A percentile compares a stretch with the other conserved stretches of the same genome.
Evolutionary conservation across 73 alveolate species (phyloP).

Genomic region (Blepharisma stoltei): DNA sequence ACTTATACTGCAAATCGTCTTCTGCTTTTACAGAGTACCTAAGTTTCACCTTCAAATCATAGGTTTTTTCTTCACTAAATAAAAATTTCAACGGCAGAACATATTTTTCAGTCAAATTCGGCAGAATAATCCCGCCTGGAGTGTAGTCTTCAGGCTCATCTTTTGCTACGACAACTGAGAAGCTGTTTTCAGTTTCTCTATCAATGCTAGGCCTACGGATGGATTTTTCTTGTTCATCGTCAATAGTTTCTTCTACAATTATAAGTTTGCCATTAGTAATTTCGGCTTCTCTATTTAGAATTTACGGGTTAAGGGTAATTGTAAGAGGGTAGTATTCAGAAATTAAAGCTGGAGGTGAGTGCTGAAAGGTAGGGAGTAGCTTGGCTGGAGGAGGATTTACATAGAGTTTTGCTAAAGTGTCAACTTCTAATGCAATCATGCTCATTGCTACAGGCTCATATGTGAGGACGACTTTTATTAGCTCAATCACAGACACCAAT

Average conservation of each 20-base stretch:
- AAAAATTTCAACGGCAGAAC: not conserved
- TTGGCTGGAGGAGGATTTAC: not conserved
- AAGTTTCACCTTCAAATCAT: constrained; percentile 8
- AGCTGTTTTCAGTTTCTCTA: not conserved
- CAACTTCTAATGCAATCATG: not conserved
- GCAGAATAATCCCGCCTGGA: not conserved
- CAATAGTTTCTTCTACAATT: not conserved
- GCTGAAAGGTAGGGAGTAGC: constrained; percentile 5
- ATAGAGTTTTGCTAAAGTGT: not conserved
- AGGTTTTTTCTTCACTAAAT: constrained; percentile 10
- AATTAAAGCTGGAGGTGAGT: constrained; percentile 11
- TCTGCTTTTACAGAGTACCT: not conserved
- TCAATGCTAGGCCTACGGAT: not conserved
- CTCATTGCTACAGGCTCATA: constrained; percentile 20
- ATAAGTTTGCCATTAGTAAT: not conserved
- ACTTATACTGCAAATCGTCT: not conserved
- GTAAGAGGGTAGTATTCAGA: not conserved
- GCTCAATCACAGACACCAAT: not conserved
- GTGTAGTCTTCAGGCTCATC: not conserved
- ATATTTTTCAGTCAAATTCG: not conserved
- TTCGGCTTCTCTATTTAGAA: not conserved
- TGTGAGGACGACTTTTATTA: not conserved
- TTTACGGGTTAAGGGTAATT: constrained; percentile 13
- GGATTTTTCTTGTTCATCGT: not conserved
- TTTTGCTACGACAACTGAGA: not conserved